Evolutionary conservation across 768 basidiomycete species (phyloP), one percentile per base, ranked within the genome.

Genomic region (Coprinellus aureogranulatus): DNA sequence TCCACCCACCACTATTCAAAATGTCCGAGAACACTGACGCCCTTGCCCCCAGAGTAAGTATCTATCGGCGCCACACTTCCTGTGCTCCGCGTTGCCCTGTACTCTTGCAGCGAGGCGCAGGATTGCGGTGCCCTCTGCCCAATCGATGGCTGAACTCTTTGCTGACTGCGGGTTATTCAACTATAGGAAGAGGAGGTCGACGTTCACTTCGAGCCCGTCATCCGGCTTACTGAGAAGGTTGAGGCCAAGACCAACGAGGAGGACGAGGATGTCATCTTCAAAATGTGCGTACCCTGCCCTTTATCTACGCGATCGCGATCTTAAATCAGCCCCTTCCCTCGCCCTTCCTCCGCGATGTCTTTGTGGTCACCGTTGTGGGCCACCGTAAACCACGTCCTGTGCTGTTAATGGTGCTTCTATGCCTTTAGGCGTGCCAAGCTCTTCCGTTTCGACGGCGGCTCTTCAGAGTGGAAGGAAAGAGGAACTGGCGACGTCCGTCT

Each of bases 401-500:
- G 50, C 37, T 25, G 60, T 49, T 61, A 34, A 34, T 34, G 34
- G 14, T 34, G 14, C 34, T 14, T 6, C 34, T 6, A 34, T 60
- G 55, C 58, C 18, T 46, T 30, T 68, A 98, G 96, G 90, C 92
- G 96, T 66, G 89, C 97, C 66, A 98, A 98, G 79, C 84, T 99
- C 59, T 99, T 98, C 84, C 86, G 97, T 69, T 99, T 98, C 77
- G 89, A 89, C 64, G 70, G 82, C 59, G 72, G 68, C 31, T 78
- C 84, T 50, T 78, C 84, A 52, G 96, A 98, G 76, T 99, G 97
- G 97, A 99, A 99, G 73, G 97, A 99, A 77, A 79, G 97, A 31
- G 96, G 96, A 40, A 98, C 95, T 16, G 96, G 96, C 46, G 94
- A 96, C 72, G 94, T 93, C 63, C 89, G 93, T 71, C 82, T 99